Base-by-base conservation (phyloP, 768 basidiomycete genomes). In the Boletus bicolor region DNA sequence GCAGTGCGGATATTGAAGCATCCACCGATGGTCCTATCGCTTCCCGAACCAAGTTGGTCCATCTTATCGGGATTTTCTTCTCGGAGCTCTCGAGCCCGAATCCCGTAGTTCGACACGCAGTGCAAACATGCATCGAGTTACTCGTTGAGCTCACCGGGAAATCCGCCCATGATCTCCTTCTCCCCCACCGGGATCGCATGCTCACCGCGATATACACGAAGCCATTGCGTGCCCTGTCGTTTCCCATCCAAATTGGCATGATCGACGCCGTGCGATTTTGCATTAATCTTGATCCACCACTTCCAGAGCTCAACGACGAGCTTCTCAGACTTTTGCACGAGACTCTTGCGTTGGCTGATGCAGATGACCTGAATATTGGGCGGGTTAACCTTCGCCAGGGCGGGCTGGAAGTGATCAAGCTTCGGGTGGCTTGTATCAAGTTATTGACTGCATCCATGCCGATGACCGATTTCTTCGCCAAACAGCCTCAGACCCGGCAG, bases 241-340 rank as follows among this genome's bases (percentile, higher is more conserved):
- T 98, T 69, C 80, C 88, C 15, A 92, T 93, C 64, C 97, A 98
- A 70, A 97, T 98, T 54, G 97, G 95, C 32, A 94, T 98, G 82
- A 93, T 98, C 56, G 97, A 98, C 64, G 93, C 93, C 17, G 85
- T 98, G 56, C 89, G 95, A 10, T 99, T 94, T 69, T 92, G 93
- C 68, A 84, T 99, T 58, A 89, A 84, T 54, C 76, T 98, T 35
- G 83, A 91, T 28, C 95, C 97, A 10, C 91, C 93, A 0, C 80
- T 98, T 26, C 86, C 93, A 2, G 94, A 97, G 62, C 77, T 94
- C 39, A 93, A 92, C 59, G 96, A 98, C 43, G 94, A 98, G 69
- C 83, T 98, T 45, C 77, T 93, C 47, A 87, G 96, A 15, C 81
- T 98, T 9, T 75, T 98, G 30, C 91, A 95, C 63, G 97, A 99